Conservation (phyloP, 257 asterid species). For the Knoxia roxburghii region DNA sequence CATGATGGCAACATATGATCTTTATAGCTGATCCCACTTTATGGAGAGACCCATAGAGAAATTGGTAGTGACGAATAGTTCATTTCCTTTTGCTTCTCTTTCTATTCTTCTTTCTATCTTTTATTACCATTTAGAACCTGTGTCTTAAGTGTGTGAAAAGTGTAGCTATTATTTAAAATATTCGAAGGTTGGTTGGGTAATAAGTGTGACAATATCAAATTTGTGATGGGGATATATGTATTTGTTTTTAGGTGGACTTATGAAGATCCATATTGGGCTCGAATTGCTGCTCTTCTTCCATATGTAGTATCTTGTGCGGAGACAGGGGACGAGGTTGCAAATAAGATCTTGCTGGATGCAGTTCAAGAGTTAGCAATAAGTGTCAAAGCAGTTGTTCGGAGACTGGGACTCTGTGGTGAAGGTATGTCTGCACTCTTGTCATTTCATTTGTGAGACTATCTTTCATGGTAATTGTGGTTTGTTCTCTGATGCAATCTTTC, state of each 20-base stretch:
- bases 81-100: no score
- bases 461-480: neutral
- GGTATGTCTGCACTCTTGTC: slow-evolving; percentile 29
- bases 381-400: slow-evolving; percentile 76
- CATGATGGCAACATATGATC: no score
- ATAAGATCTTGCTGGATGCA: slow-evolving; percentile 46
- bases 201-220: neutral
- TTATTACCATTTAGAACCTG: no score
- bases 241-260: slow-evolving; percentile 65
- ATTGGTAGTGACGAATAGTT: no score
- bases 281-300: slow-evolving; percentile 69
- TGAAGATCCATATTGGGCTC: slow-evolving; percentile 78
- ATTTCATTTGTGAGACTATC: no score
- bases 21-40: no score
- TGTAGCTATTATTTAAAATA: neutral
- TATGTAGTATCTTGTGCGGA: slow-evolving; percentile 65
- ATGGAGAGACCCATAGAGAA: no score
- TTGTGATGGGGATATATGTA: neutral
- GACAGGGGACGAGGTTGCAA: slow-evolving; percentile 62
- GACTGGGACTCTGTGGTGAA: slow-evolving; percentile 64
- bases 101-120: no score
- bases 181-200: neutral
- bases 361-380: slow-evolving; percentile 72
- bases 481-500: neutral
- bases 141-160: no score